These are phyloP conservation scores for Ogataea sp. DNA, from an alignment of 805 yeast species.

Conservation along the genomic window DNA sequence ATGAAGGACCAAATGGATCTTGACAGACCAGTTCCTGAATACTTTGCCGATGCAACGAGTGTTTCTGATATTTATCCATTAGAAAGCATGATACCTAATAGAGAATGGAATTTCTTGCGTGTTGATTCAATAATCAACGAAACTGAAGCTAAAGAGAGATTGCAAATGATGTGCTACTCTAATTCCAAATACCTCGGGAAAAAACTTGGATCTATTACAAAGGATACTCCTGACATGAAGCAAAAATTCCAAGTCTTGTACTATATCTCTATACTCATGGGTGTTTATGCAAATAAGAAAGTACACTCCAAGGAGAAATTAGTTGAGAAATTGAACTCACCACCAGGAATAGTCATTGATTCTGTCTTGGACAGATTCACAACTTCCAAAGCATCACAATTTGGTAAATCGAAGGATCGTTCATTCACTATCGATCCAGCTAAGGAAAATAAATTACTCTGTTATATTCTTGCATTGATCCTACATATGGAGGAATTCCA, in stretches of 20 bases:
- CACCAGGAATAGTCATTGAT: conserved; percentile 73
- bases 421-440: conserved; percentile 81
- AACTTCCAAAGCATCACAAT: conserved; percentile 49
- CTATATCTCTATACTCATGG: conserved; percentile 72
- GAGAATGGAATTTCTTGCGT: conserved; percentile 56
- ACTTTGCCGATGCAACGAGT: conserved; percentile 68
- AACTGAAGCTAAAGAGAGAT: conserved; percentile 36
- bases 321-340: conserved; percentile 51
- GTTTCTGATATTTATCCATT: conserved; percentile 81
- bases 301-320: conserved; percentile 50
- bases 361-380: conserved; percentile 70
- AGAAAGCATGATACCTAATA: conserved; percentile 56
- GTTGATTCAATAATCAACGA: conserved; percentile 56
- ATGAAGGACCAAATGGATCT: conserved; percentile 47
- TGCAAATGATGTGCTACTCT: conserved; percentile 53
- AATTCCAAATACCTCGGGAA: conserved; percentile 49
- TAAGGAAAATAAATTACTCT: conserved; percentile 77
- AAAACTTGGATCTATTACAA: conserved; percentile 32
- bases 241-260: conserved; percentile 63
- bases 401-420: conserved; percentile 69
- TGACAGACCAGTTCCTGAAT: conserved; percentile 80
- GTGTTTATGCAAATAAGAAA: conserved; percentile 70
- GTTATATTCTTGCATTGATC: conserved; percentile 65
- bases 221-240: conserved; percentile 34
- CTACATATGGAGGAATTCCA: conserved; percentile 70